Base-by-base conservation (phyloP, 345 rosid genomes). In the Erysimum cheiranthoides region DNA sequence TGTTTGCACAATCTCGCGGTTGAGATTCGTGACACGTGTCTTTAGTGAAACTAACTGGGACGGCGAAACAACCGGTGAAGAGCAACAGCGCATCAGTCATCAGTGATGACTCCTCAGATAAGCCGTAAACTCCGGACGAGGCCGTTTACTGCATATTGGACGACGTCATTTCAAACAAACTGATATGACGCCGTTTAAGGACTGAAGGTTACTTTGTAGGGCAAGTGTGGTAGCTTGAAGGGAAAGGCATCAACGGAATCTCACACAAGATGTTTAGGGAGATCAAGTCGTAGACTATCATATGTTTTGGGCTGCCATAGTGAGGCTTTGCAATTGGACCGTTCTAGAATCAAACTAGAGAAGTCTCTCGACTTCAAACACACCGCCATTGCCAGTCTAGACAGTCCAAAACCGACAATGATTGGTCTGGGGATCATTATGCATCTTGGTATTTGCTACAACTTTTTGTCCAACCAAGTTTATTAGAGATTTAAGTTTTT, bases 331-430 rank as follows among this genome's bases (percentile, higher is more conserved):
- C 96, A 87, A 71, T 77, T 59, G 12, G 82, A 82, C 66, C 85
- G 84, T 71, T 93, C 98, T 3, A 93, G 89, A 70, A 91, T 87
- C 82, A 89, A 71, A 73, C 87, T 72, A 0, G 87, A 82, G 12
- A 93, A 66, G 12, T 85, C 87, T 73, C 70, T 84, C 11, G 83
- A 77, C 63, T 82, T 81, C 56, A 93, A 91, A 75, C 93, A 88
- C 17, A 92, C 93, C 0, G 93, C 93, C 1, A 82, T 63, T 17
- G 93, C 96, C 5, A 93, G 77, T 1, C 97, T 96, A 0, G 97
- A 87, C 2, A 96, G 97, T 2, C 98, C 98, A 1, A 90, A 94
- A 11, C 98, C 97, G 10, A 93, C 88, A 62, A 91, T 87, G 71
- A 93, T 52, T 18, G 96, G 87, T 36, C 91, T 90, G 0, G 73